Base-by-base conservation (phyloP, 2,329 filamentous ascomycete species). In the Thelonectria discophora region DNA sequence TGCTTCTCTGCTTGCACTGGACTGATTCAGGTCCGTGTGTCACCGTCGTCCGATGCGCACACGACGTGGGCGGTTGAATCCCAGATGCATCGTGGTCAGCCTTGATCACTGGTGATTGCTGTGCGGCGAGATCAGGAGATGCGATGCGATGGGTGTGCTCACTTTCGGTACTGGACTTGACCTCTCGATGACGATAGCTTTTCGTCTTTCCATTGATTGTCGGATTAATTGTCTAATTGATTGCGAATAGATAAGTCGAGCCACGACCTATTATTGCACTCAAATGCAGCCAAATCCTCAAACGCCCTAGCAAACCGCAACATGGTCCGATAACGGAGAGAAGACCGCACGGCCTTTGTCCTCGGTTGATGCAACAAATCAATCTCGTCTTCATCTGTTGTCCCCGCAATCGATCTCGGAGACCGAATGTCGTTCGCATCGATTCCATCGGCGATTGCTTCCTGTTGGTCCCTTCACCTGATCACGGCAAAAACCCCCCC, bases 51-150 rank as follows among this genome's bases (percentile, higher is more conserved):
- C 45, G 54, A 56, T 47, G 40, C 18, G 24, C 7, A 15, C 27
- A n/a, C 12, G 6, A 17, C 34, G 45, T 56, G 45, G 53, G 24
- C 37, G 32, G 48, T 37, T 51, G n/a, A 30, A 21, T 49, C 17
- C 43, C 53, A 55, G 27, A 39, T 30, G 17, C 39, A 32, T 48
- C n/a, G 12, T n/a, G n/a, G 21, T 24, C 32, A 20, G 7, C 15
- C 27, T 59, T 39, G 37, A 24, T 10, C 21, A 24, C 6, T 6
- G 6, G 21, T 24, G 21, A 24, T 24, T 24, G 5, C 24, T n/a
- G 49, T 27, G 21, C 11, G n/a, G 17, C 34, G 24, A 21, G 34
- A 61, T 61, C 58, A 61, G 27, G 58, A 56, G 58, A 61, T 15
- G 46, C 1, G 12, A 6, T 4, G 3, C 3, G 3, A 9, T 12